Conservation (phyloP, 129 eudicot species). For the Chrysanthemum lavandulifolium region DNA sequence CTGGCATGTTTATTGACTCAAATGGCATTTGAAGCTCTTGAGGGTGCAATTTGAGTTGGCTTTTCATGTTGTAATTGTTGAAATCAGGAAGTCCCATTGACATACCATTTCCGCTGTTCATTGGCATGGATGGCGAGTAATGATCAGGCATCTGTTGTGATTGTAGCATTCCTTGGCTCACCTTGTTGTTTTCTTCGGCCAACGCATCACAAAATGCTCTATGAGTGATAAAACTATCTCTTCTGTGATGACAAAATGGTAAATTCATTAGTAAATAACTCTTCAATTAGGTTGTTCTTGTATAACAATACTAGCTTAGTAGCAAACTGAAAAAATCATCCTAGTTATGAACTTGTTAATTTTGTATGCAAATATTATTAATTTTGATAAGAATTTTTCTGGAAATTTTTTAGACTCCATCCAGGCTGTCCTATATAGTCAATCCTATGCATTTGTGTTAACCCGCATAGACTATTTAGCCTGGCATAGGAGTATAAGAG, state of each 20-base stretch:
- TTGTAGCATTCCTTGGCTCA: conserved; percentile 42
- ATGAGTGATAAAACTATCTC: conserved; percentile 71
- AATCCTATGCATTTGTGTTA: too few relatives aligned
- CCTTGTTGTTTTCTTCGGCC: conserved; percentile 70
- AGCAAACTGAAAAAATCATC: too few relatives aligned
- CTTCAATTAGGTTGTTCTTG: neutral
- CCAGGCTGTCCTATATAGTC: too few relatives aligned
- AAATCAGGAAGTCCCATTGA: conserved; percentile 50
- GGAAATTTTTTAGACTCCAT: too few relatives aligned
- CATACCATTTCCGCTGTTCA: conserved; percentile 28
- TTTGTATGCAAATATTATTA: neutral
- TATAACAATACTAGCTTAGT: neutral
- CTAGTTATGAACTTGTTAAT: neutral
- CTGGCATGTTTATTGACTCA: conserved; percentile 58
- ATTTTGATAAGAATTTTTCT: too few relatives aligned
- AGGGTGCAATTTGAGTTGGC: conserved; percentile 45
- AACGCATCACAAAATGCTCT: conserved; percentile 75
- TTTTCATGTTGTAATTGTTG: conserved; percentile 40
- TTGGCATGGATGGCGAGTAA: conserved; percentile 17
- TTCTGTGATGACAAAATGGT: conserved; percentile 36
- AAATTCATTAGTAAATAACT: neutral
- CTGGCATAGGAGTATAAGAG: too few relatives aligned
- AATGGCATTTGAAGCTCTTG: conserved; percentile 47
- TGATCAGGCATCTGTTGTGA: conserved; percentile 47
- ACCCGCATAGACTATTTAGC: too few relatives aligned